Evolutionary conservation across 2,329 filamentous ascomycete genomes (phyloP).

Genomic region (Fusarium staphyleae): DNA sequence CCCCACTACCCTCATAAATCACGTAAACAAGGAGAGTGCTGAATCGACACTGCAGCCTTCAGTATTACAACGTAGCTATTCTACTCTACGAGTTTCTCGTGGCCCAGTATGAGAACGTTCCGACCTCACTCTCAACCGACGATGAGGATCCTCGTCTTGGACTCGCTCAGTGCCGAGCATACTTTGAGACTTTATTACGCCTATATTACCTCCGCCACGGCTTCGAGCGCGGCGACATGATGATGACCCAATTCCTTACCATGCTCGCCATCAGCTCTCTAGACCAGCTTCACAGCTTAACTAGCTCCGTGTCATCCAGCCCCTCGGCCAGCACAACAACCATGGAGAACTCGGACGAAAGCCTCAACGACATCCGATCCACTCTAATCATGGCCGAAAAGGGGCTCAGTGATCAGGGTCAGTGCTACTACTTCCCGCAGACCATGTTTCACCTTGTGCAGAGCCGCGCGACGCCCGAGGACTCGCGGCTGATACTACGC

Average conservation of each 20-base stretch:
- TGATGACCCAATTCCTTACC: conserved; percentile 7
- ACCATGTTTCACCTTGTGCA: not conserved
- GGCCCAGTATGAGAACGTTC: not conserved
- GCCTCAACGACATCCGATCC: not conserved
- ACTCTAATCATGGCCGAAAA: conserved; percentile 8
- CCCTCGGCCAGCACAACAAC: not conserved
- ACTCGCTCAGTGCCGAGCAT: not conserved
- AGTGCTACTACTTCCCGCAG: conserved; percentile 2
- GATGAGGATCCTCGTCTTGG: not conserved
- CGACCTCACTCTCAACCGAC: not conserved
- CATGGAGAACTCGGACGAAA: not conserved
- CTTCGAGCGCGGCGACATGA: conserved; percentile 13
- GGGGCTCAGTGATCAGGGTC: conserved; percentile 3
- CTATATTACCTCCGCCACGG: conserved; percentile 22
- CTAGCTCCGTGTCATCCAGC: not conserved
- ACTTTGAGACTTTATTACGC: conserved; percentile 15
- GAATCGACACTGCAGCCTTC: not conserved
- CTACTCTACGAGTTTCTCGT: conserved; percentile 1
- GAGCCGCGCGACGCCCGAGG: not conserved
- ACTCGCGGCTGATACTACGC: conserved; percentile 4
- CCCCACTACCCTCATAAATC: not conserved
- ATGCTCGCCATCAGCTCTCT: conserved; percentile 7
- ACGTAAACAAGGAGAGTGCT: not conserved
- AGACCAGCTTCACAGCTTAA: not conserved
- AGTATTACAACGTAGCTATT: not conserved